These are phyloP conservation scores for Trichothecium sympodiale DNA, from an alignment of 2,329 filamentous ascomycete genomes.

Conservation along the genomic window DNA sequence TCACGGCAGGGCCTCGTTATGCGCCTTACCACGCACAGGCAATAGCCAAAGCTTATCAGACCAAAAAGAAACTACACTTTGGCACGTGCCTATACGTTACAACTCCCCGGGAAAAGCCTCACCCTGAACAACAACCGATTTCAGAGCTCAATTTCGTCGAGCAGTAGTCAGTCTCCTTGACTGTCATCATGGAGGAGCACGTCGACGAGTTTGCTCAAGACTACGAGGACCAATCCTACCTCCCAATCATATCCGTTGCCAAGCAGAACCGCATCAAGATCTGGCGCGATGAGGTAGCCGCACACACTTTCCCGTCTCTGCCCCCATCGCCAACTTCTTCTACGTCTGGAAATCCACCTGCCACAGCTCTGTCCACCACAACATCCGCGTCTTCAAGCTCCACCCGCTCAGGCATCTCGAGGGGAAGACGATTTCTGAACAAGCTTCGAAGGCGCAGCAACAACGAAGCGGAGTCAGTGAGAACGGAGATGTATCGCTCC, in stretches of 20 bases:
- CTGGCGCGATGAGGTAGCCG: constrained; percentile 38
- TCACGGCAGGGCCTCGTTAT: too few relatives aligned
- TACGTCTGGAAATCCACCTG: constrained; percentile 10
- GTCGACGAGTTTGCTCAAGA: too few relatives aligned
- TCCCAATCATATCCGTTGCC: constrained; percentile 16
- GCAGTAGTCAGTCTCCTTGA: too few relatives aligned
- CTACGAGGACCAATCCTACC: neutral
- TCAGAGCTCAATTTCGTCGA: too few relatives aligned
- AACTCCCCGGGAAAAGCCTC: too few relatives aligned
- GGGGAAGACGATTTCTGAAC: too few relatives aligned
- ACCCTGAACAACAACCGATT: too few relatives aligned
- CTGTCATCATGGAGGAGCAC: constrained; percentile 4
- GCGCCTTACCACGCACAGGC: too few relatives aligned
- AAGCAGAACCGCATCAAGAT: constrained; percentile 32
- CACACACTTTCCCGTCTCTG: constrained; percentile 13
- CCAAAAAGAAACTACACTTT: too few relatives aligned
- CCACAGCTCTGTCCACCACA: constrained; percentile 17
- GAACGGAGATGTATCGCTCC: constrained; percentile 25
- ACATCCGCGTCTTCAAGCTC: constrained; percentile 17
- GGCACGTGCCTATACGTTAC: too few relatives aligned
- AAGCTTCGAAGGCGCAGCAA: too few relatives aligned
- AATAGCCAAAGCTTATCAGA: too few relatives aligned
- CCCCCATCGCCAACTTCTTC: constrained; percentile 18
- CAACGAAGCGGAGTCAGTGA: constrained; percentile 4
- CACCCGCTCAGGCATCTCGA: constrained; percentile 6